Base-by-base conservation (phyloP, 768 basidiomycete genomes). In the Leccinum uliginosum region DNA sequence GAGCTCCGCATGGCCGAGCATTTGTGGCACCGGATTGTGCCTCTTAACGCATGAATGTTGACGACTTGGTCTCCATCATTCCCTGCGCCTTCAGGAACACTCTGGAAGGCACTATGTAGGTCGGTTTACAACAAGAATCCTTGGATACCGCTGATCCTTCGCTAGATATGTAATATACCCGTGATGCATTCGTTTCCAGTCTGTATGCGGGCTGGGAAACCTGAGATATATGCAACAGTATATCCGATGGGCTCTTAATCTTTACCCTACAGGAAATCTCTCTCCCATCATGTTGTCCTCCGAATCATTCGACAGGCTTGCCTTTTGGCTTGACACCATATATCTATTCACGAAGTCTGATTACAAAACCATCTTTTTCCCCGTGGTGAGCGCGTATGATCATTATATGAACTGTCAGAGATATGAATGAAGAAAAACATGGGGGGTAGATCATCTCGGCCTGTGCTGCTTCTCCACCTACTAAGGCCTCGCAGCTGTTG, bases 341-440 rank as follows among this genome's bases (percentile, higher is more conserved):
- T 73, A 63, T 58, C 67, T 75, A 50, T 75, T 75, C 58, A 75
- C 72, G 8, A 60, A 58, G 17, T 66, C 75, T 6, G 75, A 76
- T 55, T 68, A 55, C 59, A 72, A 73, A 56, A 70, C 73, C 9
- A 68, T 66, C 12, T 54, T 76, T 15, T 55, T 76, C 53, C 75
- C 75, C 0, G 62, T 73, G 23, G 75, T 75, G 57, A 54, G 63
- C 59, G 11, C 15, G 11, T 32, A 19, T 44, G 21, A 14, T 54
- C 27, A 24, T 40, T 7, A 43, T 30, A 46, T 5, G n/a, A 24
- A 32, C 26, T 47, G 14, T 14, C 40, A 24, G 10, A 11, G 12
- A 30, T 23, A 9, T 51, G 55, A 47, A 30, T 27, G 19, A 11
- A 19, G 19, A 11, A 24, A 46, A 49, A 6, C 17, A 21, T 23